A percentile compares a stretch with the other conserved stretches of the same genome.
Conservation (phyloP, 352 stramenopile genomes). For the Thraustotheca clavata region DNA sequence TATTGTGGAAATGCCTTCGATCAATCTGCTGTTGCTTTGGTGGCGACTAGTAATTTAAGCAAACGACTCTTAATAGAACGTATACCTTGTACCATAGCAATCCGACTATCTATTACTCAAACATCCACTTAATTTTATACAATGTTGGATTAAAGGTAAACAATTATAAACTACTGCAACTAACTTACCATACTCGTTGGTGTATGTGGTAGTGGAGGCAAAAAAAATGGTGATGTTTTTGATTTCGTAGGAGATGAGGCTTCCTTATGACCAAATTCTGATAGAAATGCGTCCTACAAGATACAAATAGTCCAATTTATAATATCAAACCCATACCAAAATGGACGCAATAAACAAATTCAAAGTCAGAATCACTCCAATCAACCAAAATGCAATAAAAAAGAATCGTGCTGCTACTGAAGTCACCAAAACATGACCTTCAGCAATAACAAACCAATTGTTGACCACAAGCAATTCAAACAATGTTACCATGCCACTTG, state of each 20-base stretch:
- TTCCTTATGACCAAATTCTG: background rate
- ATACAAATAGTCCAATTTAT: no score
- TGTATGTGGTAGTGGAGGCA: no score
- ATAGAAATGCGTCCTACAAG: background rate
- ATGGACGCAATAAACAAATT: slow-evolving; percentile 60
- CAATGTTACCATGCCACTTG: slow-evolving; percentile 43
- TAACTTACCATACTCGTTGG: no score
- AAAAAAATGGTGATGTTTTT: no score
- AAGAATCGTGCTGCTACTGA: slow-evolving; percentile 48
- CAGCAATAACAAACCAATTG: slow-evolving; percentile 71
- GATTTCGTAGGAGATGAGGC: no score
- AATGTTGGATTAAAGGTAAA: no score
- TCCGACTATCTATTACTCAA: no score
- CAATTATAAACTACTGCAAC: no score
- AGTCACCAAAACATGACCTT: slow-evolving; percentile 46
- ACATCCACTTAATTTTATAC: no score
- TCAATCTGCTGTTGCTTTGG: slow-evolving; percentile 14
- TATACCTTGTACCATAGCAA: slow-evolving; percentile 14
- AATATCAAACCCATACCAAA: slow-evolving; percentile 1
- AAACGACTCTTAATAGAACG: no score
- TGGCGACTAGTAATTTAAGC: slow-evolving; percentile 7
- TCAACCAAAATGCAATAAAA: slow-evolving; percentile 66
- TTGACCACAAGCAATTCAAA: slow-evolving; percentile 73
- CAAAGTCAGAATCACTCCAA: slow-evolving; percentile 60
- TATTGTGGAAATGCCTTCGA: background rate